Evolutionary conservation across 139 green algal species (phyloP), one percentile per base, ranked within the genome.

Genomic region (Closterium sp.): DNA sequence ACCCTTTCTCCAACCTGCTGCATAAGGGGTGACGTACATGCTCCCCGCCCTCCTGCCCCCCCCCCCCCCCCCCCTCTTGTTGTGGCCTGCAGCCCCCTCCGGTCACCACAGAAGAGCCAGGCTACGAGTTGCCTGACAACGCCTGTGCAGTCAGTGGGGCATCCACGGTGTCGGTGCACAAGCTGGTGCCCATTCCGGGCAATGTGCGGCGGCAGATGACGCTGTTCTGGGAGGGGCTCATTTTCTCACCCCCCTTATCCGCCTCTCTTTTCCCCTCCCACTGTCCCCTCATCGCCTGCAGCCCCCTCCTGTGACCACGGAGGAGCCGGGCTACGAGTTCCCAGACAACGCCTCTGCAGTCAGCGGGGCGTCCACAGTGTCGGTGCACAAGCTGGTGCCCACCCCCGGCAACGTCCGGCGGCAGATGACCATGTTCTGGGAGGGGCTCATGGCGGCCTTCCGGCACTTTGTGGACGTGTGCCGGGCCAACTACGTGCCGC

Each of bases 341-440:
- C 55, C 55, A 2, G 55, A 76, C 55, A 28, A 16, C 25, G 55
- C 16, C 2, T 76, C 55, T 28, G 55, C 55, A 0, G 16, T 76
- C 6, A 86, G 30, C 9, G 83, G 30, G 19, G 83, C 30, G 30
- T 32, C 83, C 1, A 86, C 30, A 2, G 83, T 86, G 83, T 32
- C 30, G 83, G 30, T 86, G 28, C 83, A 86, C 83, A 86, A 86
- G 83, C 83, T 86, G 83, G 30, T 86, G 83, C 83, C 83, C 21
- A 34, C 83, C n/a, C 30, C 83, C 1, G 83, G 83, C 19, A 86
- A 86, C 5, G 83, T 86, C 1, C 83, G 83, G 83, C 83, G 83
- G 83, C 83, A 34, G 83, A 86, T 86, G 83, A 86, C 83, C 7
- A 33, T 86, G 83, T 86, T 86, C 30, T 86, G 83, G 83, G 83